A percentile compares a stretch with the other conserved stretches of the same genome.
phyloP scores from a whole-genome alignment of 331 rosid species.

The Pyrus hybrid region DNA sequence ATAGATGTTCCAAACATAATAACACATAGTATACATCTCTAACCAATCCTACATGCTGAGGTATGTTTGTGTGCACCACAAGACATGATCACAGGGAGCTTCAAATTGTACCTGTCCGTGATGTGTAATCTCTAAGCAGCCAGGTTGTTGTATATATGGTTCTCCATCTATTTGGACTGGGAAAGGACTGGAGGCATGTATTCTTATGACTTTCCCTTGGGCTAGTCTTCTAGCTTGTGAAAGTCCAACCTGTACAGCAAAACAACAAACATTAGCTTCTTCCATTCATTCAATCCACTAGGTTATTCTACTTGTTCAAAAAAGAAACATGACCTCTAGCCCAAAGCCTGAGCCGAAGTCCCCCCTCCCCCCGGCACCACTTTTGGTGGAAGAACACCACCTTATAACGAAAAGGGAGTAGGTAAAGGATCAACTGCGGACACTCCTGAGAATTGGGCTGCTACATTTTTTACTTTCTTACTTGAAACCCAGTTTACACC shows the following conservation, averaged over 20 bases:
- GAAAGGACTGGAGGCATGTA: constrained; percentile 66
- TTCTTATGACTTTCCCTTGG: constrained; percentile 57
- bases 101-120: constrained; percentile 55
- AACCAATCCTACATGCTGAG: background rate
- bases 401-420: too few species aligned
- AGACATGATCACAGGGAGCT: background rate
- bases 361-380: too few species aligned
- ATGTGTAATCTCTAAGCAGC: constrained; percentile 58
- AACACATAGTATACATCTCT: background rate
- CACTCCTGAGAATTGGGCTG: too few species aligned
- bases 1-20: background rate
- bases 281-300: too few species aligned
- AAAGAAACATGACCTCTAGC: too few species aligned
- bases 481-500: too few species aligned
- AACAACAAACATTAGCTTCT: background rate
- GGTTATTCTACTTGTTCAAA: too few species aligned
- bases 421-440: too few species aligned
- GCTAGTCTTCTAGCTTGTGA: constrained; percentile 82
- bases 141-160: constrained; percentile 70
- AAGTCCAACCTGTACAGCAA: constrained; percentile 56
- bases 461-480: too few species aligned
- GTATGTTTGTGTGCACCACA: background rate
- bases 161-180: constrained; percentile 87
- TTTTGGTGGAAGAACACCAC: too few species aligned
- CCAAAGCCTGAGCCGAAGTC: too few species aligned